These are phyloP conservation scores for Pichia sp. DNA, from an alignment of 1,139 yeast species.

Conservation along the genomic window DNA sequence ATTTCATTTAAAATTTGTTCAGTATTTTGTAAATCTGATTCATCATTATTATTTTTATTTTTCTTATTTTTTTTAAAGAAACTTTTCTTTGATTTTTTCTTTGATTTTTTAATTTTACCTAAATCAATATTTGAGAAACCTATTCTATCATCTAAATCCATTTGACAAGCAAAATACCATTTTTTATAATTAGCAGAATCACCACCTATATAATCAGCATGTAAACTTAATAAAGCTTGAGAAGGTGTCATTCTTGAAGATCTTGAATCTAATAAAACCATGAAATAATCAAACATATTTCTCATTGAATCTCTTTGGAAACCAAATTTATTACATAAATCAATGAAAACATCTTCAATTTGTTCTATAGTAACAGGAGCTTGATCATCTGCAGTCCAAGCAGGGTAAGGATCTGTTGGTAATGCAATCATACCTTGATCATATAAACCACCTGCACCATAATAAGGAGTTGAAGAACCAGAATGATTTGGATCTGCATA, in stretches of 20 bases:
- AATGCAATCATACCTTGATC: constrained; percentile 41
- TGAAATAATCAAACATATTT: constrained; percentile 68
- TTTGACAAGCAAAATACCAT: constrained; percentile 66
- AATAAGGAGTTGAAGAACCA: constrained; percentile 94
- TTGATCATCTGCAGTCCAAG: constrained; percentile 58
- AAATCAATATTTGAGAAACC: constrained; percentile 43
- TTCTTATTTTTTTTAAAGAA: constrained; percentile 24
- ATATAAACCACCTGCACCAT: constrained; percentile 55
- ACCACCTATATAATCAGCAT: constrained; percentile 75
- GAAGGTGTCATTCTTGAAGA: constrained; percentile 69
- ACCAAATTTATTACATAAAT: constrained; percentile 57
- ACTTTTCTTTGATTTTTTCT: constrained; percentile 28
- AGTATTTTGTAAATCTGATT: constrained; percentile 30
- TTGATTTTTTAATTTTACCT: constrained; percentile 40
- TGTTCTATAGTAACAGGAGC: constrained; percentile 51
- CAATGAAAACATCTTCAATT: constrained; percentile 56
- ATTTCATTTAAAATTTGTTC: constrained; percentile 38
- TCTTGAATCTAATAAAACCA: constrained; percentile 70
- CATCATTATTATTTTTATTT: constrained; percentile 47
- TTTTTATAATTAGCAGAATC: constrained; percentile 55
- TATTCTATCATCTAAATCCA: constrained; percentile 46
- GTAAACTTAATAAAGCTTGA: constrained; percentile 60
- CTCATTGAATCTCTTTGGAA: constrained; percentile 72
- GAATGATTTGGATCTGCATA: constrained; percentile 81
- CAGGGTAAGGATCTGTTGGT: constrained; percentile 49